Evolutionary conservation across 1,284 basidiomycete genomes (phyloP).

Genomic region (Marasmius oreades): DNA sequence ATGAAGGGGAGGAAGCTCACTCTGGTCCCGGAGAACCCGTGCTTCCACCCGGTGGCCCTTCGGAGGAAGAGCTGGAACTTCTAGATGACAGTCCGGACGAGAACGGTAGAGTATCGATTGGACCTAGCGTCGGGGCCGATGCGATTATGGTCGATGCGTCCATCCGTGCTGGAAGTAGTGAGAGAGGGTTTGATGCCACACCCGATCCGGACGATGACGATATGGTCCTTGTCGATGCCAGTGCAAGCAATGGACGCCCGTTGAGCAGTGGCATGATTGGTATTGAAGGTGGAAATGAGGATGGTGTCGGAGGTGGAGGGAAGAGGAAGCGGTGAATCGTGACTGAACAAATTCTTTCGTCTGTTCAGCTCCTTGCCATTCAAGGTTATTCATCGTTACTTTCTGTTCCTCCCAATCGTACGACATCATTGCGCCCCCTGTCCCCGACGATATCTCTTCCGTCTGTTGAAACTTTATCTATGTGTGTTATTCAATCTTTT

Average conservation of each 20-base stretch:
- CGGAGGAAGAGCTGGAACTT: constrained; percentile 10
- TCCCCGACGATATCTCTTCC: no score
- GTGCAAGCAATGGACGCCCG: background rate
- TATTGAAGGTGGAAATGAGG: background rate
- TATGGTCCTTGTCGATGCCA: constrained; percentile 5
- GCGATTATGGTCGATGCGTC: background rate
- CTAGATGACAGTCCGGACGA: constrained; percentile 2
- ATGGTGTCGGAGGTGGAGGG: constrained; percentile 2
- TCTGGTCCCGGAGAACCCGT: background rate
- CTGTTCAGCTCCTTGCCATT: background rate
- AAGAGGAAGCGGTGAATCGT: constrained; percentile 11
- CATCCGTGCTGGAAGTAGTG: background rate
- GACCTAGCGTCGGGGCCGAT: background rate
- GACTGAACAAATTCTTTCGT: background rate
- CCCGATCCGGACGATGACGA: constrained; percentile 1
- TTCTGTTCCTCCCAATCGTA: no score
- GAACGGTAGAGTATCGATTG: background rate
- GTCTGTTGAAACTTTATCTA: no score
- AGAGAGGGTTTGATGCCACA: background rate
- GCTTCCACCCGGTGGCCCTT: background rate
- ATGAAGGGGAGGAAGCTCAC: background rate
- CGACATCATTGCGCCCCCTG: no score
- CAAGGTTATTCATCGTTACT: no score
- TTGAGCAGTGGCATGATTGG: background rate
- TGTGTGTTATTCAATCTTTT: no score